Evolutionary conservation across 129 eudicot genomes (phyloP), one percentile per base, ranked within the genome.

Genomic region (Chrysanthemum seticuspe): DNA sequence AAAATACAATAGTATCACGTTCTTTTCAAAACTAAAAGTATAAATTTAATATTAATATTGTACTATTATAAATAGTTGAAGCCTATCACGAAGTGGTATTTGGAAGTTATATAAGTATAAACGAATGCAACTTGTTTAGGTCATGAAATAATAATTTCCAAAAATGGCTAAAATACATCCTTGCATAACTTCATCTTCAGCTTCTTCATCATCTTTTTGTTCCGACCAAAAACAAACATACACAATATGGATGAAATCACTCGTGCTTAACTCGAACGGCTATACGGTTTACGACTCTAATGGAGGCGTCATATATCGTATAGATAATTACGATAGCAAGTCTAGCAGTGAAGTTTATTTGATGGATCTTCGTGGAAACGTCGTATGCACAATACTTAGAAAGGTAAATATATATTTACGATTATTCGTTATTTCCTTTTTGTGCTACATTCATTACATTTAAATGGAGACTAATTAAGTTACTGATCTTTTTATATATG

Each of bases 181-280:
- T 19, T 67, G 72, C 13, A 61, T 49, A 18, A 21, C 76, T 27
- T 59, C 89, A 15, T 40, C 29, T 13, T 56, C 85, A 56, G 36
- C 84, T 48, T 65, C 77, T 40, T 67, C 78, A 1, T 75, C 82
- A 36, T 78, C 79, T 14, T 76, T 69, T 7, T 79, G 85, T 21
- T 81, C 85, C 10, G 72, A 36, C 29, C 52, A 70, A 72, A 78
- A 61, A 76, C 81, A 85, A 68, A 68, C 72, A 48, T 90, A 78
- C 29, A 90, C 96, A 1, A 60, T 90, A 27, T 87, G 96, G 96
- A 87, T 90, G 96, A 90, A 90, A 74, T 90, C 96, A 13, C 89
- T 90, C 14, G 93, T 90, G 6, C 64, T 85, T 21, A 86, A 87
- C 72, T 81, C 93, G 6, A 83, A 87, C 45, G 96, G 96, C 8